Percentiles rank a stretch among this genome's conserved stretches.
phyloP scores from a whole-genome alignment of 1,284 basidiomycete genomes.

The Moesziomyces sp. region DNA sequence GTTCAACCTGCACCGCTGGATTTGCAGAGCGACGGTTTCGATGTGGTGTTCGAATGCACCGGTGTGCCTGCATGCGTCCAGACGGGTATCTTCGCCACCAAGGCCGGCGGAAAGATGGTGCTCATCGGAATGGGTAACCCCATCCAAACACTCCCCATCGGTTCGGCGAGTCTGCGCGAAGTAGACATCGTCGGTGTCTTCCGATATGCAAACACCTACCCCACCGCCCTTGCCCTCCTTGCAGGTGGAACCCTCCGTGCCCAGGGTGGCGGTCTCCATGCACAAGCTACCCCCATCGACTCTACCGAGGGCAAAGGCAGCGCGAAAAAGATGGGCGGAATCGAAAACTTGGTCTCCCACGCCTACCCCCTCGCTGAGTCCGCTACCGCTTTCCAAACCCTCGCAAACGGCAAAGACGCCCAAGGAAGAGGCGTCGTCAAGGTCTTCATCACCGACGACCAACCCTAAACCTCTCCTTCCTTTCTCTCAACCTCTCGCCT shows the following conservation, averaged over 20 bases:
- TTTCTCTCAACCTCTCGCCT: not conserved
- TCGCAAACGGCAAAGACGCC: conserved; percentile 44
- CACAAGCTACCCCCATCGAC: conserved; percentile 5
- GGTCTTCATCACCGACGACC: conserved; percentile 55
- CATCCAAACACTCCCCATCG: conserved; percentile 78
- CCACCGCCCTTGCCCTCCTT: conserved; percentile 73
- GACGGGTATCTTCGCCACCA: conserved; percentile 71
- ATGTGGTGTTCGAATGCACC: conserved; percentile 92
- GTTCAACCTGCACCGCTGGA: conserved; percentile 29
- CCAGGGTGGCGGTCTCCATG: conserved; percentile 33
- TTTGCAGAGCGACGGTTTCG: conserved; percentile 74
- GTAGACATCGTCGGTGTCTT: conserved; percentile 94
- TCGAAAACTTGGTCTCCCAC: conserved; percentile 58
- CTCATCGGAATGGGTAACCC: conserved; percentile 94
- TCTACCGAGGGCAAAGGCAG: conserved; percentile 18
- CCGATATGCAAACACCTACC: conserved; percentile 81
- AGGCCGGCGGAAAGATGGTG: conserved; percentile 85
- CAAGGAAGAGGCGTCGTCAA: conserved; percentile 53
- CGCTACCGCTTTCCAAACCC: conserved; percentile 49
- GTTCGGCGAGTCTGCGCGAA: conserved; percentile 83
- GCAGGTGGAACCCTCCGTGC: conserved; percentile 47
- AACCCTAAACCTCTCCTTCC: conserved; percentile 6
- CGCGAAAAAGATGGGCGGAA: conserved; percentile 42
- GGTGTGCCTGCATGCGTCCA: conserved; percentile 78
- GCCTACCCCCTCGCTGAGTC: conserved; percentile 46